phyloP scores from a whole-genome alignment of 2,329 filamentous ascomycete species.

The Penicillium sp. region DNA sequence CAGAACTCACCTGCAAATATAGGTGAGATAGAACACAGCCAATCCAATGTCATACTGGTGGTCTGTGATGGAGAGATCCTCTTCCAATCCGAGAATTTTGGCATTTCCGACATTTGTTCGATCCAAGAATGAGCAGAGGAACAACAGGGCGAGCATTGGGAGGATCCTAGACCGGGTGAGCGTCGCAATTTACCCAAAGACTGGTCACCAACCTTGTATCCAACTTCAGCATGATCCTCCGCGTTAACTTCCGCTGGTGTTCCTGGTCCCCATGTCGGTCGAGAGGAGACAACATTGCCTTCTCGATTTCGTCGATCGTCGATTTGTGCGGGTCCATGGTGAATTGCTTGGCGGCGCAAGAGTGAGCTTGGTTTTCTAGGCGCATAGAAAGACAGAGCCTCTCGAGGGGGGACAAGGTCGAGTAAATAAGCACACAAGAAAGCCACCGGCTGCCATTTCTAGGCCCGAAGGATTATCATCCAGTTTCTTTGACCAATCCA shows the following conservation, averaged over 20 bases:
- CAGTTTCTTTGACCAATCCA: neutral
- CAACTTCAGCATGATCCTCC: slow-evolving; percentile 52
- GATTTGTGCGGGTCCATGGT: slow-evolving; percentile 24
- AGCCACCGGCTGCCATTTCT: slow-evolving; percentile 5
- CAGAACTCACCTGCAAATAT: slow-evolving; percentile 56
- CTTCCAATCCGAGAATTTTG: slow-evolving; percentile 63
- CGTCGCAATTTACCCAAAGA: neutral
- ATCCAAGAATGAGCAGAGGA: slow-evolving; percentile 66
- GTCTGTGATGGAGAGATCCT: slow-evolving; percentile 59
- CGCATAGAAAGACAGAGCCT: neutral
- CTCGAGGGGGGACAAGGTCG: neutral
- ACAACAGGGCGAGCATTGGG: slow-evolving; percentile 64
- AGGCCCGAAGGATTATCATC: neutral
- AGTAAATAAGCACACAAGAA: neutral
- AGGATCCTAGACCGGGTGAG: slow-evolving; percentile 52
- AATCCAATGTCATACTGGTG: slow-evolving; percentile 66
- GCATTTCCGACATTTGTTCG: slow-evolving; percentile 75
- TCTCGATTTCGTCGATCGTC: slow-evolving; percentile 23
- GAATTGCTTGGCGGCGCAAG: slow-evolving; percentile 1
- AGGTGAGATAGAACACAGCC: slow-evolving; percentile 62
- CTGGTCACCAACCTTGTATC: slow-evolving; percentile 16
- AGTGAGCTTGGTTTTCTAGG: neutral
- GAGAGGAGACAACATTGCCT: slow-evolving; percentile 16
- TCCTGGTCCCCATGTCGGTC: slow-evolving; percentile 15
- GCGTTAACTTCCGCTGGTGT: slow-evolving; percentile 36